A percentile compares a stretch with the other conserved stretches of the same genome.
Evolutionary conservation across 768 basidiomycete genomes (phyloP).

Genomic region (Phanerochaete carnosa): DNA sequence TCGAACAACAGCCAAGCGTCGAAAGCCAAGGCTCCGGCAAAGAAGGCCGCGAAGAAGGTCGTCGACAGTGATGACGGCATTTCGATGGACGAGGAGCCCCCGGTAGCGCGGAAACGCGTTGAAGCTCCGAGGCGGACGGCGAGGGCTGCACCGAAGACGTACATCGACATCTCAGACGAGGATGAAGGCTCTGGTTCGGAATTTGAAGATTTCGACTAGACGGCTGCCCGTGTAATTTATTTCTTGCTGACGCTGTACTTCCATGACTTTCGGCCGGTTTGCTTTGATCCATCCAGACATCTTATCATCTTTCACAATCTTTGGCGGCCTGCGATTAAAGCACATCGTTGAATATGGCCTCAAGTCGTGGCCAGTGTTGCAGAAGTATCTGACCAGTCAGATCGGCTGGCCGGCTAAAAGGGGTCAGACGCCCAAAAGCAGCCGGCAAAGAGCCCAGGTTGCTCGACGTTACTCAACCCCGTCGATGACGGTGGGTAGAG

Average conservation of each 20-base stretch:
- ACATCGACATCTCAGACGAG: constrained; percentile 38
- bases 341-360: no score
- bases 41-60: constrained; percentile 44
- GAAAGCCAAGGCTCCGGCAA: constrained; percentile 45
- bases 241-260: neutral
- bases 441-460: no score
- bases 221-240: neutral
- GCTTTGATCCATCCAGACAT: neutral
- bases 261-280: neutral
- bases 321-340: neutral
- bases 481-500: no score
- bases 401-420: no score
- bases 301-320: neutral
- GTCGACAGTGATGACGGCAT: constrained; percentile 38
- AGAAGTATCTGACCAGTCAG: no score
- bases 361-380: no score
- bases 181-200: constrained; percentile 31
- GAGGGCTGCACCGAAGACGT: constrained; percentile 48
- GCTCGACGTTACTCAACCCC: no score
- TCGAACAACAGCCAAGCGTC: constrained; percentile 8
- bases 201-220: constrained; percentile 27
- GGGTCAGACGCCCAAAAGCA: no score
- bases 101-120: constrained; percentile 38
- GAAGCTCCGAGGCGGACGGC: constrained; percentile 47
- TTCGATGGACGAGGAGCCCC: constrained; percentile 38